Evolutionary conservation across 2,329 filamentous ascomycete genomes (phyloP).

Genomic region (Penicillium capsulatum): DNA sequence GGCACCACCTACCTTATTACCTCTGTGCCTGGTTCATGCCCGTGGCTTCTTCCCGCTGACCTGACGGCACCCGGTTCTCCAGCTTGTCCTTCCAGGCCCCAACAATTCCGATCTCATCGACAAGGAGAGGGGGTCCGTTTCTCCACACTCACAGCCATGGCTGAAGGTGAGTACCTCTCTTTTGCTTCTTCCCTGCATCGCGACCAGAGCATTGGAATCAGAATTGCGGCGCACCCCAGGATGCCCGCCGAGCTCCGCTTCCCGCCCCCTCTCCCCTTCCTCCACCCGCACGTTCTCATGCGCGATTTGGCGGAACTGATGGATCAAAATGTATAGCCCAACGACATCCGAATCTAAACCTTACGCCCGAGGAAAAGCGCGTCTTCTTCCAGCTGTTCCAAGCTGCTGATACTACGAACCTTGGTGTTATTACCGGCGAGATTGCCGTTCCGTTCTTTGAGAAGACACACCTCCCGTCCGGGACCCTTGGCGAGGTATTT

Average conservation of each 20-base stretch:
- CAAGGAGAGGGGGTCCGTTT: constrained; percentile 28
- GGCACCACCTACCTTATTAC: constrained; percentile 4
- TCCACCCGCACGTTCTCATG: neutral
- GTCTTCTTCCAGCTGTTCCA: constrained; percentile 90
- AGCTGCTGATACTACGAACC: constrained; percentile 83
- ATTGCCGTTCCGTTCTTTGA: constrained; percentile 97
- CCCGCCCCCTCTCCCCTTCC: constrained; percentile 9
- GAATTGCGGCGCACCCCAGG: constrained; percentile 23
- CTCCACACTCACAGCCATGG: constrained; percentile 31
- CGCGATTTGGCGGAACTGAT: constrained; percentile 25
- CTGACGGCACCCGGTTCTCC: constrained; percentile 21
- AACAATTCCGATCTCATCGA: constrained; percentile 19
- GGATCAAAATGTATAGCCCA: constrained; percentile 20
- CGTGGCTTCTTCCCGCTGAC: constrained; percentile 24
- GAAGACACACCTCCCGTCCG: constrained; percentile 82
- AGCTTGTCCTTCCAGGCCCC: constrained; percentile 16
- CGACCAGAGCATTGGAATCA: constrained; percentile 1
- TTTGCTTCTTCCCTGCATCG: neutral
- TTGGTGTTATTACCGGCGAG: constrained; percentile 93
- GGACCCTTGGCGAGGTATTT: constrained; percentile 79
- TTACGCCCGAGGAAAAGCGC: constrained; percentile 87
- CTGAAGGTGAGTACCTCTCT: constrained; percentile 30
- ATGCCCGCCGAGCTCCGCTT: constrained; percentile 20
- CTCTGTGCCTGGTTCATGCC: constrained; percentile 24
- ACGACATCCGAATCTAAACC: constrained; percentile 67